Evolutionary conservation across 108 stramenopile species (phyloP), one percentile per base, ranked within the genome.

Genomic region (Pinguiococcus pyrenoidosus): DNA sequence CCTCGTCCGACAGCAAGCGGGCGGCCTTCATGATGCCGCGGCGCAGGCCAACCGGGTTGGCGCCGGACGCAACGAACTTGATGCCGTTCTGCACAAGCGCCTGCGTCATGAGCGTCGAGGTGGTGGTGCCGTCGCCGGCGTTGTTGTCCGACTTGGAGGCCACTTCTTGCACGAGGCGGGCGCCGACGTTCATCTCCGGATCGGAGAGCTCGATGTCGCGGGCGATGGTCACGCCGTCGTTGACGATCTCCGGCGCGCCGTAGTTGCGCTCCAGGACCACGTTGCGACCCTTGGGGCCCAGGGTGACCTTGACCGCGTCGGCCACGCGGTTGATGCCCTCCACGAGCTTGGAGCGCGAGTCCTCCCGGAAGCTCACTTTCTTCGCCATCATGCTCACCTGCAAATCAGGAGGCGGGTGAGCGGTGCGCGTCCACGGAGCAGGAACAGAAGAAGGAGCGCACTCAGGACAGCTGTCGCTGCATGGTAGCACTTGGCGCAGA

Each of bases 121-220:
- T 94, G 20, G 92, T 95, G 35, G 92, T 95, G 38, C 92, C 92
- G 69, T 95, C 92, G 44, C 92, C 92, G 41, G 92, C 92, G 68
- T 85, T 88, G 55, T 42, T 59, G 63, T 95, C 88, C 50, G 80
- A 83, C 78, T 91, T 91, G 37, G 64, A 36, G n/a, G 92, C 92
- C 38, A 89, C 92, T 69, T 94, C 86, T 54, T 86, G 85, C 38
- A 94, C 84, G 27, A 94, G 71, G 22, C 71, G 59, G 22, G 84
- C 92, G 29, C 92, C 92, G 2, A 89, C 84, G 56, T 94, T 90
- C 56, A 74, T 40, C 68, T 87, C 87, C 5, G 87, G 92, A 54
- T 94, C 87, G 35, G 61, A 48, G 29, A 94, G 69, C 16, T 45
- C 43, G 54, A 93, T 90, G 26, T 71, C 67, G 10, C 67, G 67